Conservation (phyloP, 2,329 filamentous ascomycete species). For the Ilyonectria robusta region DNA sequence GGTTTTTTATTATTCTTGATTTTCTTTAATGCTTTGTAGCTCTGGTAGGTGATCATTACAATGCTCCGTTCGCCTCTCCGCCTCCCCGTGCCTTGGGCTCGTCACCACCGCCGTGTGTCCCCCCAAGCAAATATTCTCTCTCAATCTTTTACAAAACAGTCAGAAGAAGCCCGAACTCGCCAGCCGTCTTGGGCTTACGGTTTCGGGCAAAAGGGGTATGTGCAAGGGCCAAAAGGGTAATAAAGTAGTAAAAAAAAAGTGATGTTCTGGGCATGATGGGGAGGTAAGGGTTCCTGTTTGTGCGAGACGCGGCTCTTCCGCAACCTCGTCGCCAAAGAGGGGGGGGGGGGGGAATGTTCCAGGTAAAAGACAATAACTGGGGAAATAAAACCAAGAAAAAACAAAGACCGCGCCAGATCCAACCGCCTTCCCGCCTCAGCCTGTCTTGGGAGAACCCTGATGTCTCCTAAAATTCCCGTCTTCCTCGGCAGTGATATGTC, state of each 20-base stretch:
- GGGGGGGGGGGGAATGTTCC: slow-evolving; percentile 19
- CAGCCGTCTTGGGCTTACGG: slow-evolving; percentile 29
- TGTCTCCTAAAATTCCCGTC: slow-evolving; percentile 32
- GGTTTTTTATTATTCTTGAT: slow-evolving; percentile 18
- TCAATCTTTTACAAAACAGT: slow-evolving; percentile 36
- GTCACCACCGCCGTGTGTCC: slow-evolving; percentile 14
- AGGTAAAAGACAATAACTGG: slow-evolving; percentile 35
- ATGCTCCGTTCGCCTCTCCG: slow-evolving; percentile 35
- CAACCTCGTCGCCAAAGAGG: slow-evolving; percentile 19
- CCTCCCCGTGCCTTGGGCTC: not conserved
- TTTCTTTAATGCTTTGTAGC: slow-evolving; percentile 24
- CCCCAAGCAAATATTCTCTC: slow-evolving; percentile 16
- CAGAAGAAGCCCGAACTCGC: slow-evolving; percentile 29
- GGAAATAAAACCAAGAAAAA: slow-evolving; percentile 30
- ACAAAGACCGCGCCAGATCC: slow-evolving; percentile 48
- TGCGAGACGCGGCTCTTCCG: slow-evolving; percentile 17
- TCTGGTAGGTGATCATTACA: slow-evolving; percentile 34
- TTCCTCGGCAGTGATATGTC: slow-evolving; percentile 38
- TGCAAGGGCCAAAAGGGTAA: slow-evolving; percentile 35
- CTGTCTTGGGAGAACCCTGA: slow-evolving; percentile 37
- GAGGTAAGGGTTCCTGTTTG: slow-evolving; percentile 15
- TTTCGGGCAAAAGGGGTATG: slow-evolving; percentile 40
- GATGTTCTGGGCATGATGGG: slow-evolving; percentile 24
- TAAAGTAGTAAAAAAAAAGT: slow-evolving; percentile 29
- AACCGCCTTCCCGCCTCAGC: slow-evolving; percentile 44